phyloP scores from a whole-genome alignment of 495 filamentous ascomycete species.

The Darksidea phi region DNA sequence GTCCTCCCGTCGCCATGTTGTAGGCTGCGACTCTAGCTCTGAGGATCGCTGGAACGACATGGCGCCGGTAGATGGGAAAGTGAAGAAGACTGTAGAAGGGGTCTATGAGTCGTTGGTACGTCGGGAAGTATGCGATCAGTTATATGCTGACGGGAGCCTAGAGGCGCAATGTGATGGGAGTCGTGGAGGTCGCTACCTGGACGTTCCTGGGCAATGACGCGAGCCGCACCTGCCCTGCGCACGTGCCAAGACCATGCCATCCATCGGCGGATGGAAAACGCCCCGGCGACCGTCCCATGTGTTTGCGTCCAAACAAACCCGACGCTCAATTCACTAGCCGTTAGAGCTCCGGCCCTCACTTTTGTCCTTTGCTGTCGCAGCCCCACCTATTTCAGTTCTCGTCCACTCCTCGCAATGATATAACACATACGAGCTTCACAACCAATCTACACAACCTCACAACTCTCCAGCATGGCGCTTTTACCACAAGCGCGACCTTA shows the following conservation, averaged over 20 bases:
- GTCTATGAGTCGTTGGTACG: background rate
- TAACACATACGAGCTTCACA: background rate
- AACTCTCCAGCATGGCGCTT: constrained; percentile 13
- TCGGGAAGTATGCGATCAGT: background rate
- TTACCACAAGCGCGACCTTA: constrained; percentile 56
- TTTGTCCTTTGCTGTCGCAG: background rate
- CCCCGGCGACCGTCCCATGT: background rate
- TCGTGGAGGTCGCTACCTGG: constrained; percentile 20
- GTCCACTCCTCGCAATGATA: constrained; percentile 10
- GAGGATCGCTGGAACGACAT: constrained; percentile 94
- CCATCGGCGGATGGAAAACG: constrained; percentile 4
- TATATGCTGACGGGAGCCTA: constrained; percentile 17
- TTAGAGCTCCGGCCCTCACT: background rate
- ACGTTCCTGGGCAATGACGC: constrained; percentile 21
- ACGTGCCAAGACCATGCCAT: background rate
- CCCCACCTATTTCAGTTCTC: background rate
- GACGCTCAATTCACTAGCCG: background rate
- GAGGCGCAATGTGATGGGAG: background rate
- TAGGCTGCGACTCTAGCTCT: constrained; percentile 79
- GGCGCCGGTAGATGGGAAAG: constrained; percentile 20
- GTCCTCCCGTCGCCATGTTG: constrained; percentile 61
- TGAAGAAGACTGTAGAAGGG: background rate
- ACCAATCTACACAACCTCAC: background rate
- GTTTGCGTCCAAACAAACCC: constrained; percentile 2
- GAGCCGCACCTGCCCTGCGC: background rate